Base-by-base conservation (phyloP, 2,329 filamentous ascomycete genomes). In the Penicillium paneum region DNA sequence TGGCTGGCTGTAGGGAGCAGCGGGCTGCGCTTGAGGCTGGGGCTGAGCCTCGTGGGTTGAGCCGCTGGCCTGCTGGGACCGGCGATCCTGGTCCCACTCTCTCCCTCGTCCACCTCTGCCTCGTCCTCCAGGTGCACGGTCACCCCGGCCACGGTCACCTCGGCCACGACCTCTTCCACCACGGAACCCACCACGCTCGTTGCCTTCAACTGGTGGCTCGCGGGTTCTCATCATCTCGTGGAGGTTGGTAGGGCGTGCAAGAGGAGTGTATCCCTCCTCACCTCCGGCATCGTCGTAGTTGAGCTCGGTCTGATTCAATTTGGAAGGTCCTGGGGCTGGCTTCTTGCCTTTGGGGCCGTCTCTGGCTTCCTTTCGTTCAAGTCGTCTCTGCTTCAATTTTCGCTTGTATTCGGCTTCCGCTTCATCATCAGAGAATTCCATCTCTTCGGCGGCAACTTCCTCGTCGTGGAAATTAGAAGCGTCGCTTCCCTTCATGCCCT, bases 391-490 rank as follows among this genome's bases (percentile, higher is more conserved):
- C 74, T 91, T 91, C 49, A 84, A 65, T 56, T 81, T 81, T 53
- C 83, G 78, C 76, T 88, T 95, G 69, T 91, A 85, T 64, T 91
- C 90, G 8, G 88, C 88, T 73, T 99, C 94, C 63, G 90, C 89
- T 74, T 99, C 94, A 66, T 99, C 94, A 63, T 99, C 94, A 0
- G 93, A 97, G 71, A 97, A 97, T 69, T 97, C 94, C 64, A 91
- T 83, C 70, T 97, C 93, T 35, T 96, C 90, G 31, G 89, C 87
- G 15, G 77, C 85, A 8, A 91, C 82, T 75, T 97, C 93, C 71
- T 99, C 94, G 63, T 97, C 94, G 72, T 96, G 89, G 51, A 96
- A 81, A 69, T 97, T 97, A 48, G 91, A 96, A 8, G 94, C 93
- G 72, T 99, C 94, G 10, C 91, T 94, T 56, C 91, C 91, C 75